A percentile compares a stretch with the other conserved stretches of the same genome.
phyloP scores from a whole-genome alignment of 768 basidiomycete species.

The Termitomyces sp. region DNA sequence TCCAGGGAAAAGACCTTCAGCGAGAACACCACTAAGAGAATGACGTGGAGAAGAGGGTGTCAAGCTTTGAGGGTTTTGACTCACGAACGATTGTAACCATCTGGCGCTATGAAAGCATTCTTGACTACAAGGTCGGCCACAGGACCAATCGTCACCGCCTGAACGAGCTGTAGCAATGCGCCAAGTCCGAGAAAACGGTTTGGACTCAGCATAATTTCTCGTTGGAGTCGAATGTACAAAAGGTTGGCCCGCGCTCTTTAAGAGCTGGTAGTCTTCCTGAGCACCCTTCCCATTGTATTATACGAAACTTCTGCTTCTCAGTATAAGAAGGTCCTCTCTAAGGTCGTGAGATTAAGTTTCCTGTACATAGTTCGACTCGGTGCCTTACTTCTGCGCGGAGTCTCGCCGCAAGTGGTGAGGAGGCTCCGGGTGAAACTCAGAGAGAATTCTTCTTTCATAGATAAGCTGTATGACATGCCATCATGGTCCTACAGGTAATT shows the following conservation, averaged over 20 bases:
- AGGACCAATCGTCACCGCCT: conserved; percentile 3
- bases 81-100: conserved; percentile 2
- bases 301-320: not conserved
- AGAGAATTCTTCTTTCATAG: not conserved
- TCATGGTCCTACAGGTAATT: not conserved
- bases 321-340: not conserved
- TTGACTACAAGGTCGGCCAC: conserved; percentile 3
- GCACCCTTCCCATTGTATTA: not conserved
- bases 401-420: no score
- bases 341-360: not conserved
- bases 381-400: no score
- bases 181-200: not conserved
- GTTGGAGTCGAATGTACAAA: not conserved
- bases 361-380: no score
- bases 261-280: not conserved
- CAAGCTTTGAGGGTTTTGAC: not conserved
- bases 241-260: not conserved
- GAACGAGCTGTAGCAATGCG: not conserved
- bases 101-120: not conserved
- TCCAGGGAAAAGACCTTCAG: not conserved
- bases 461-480: not conserved
- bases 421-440: not conserved
- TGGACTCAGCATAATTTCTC: not conserved
- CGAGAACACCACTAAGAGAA: not conserved
- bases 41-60: not conserved